Base-by-base conservation (phyloP, 23 red algal genomes). In the Gracilaria caudata region DNA sequence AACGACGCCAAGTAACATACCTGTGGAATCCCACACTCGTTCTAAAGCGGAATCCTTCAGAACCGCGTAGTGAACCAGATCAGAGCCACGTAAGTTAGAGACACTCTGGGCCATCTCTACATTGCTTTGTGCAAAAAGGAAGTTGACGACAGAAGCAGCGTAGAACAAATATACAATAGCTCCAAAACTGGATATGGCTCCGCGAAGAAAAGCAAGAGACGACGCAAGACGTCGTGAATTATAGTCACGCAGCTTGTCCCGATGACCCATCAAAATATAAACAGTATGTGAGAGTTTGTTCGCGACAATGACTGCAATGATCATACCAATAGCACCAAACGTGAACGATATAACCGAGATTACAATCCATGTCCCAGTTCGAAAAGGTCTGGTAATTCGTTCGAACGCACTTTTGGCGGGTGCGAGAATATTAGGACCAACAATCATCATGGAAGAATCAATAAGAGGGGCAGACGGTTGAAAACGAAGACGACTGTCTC, bases 381-480 rank as follows among this genome's bases (percentile, higher is more conserved):
- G 70, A 36, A 75, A 75, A 4, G 70, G 70, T 75, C 70, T 43
- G 3, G 70, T 75, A 46, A 75, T 0, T 19, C 47, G 70, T 47
- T 75, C 70, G 25, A 75, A 75, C 70, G 70, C 70, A 47, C 25
- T 75, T 45, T 8, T 45, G 6, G 70, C 70, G 7, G 70, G 70
- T 1, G 70, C 19, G 19, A 49, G 39, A 7, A 75, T 51, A 9
- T 64, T 73, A 1, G 38, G 34, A 37, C 79, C 79, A 19, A 83
- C 40, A 25, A 83, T 68, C 57, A 83, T 83, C 57, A 83, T 66
- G 59, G 57, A 25, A 19, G 57, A 66, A 36, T 83, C 79, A 17
- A 83, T 26, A 30, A 40, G 43, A 20, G 79, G 57, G 17, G 79
- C 79, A 34, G 57, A 66, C 10, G 79, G 57, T 23, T 63, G 39